Evolutionary conservation across 306 rosid genomes (phyloP).

Genomic region (Lathyrus aphaca): DNA sequence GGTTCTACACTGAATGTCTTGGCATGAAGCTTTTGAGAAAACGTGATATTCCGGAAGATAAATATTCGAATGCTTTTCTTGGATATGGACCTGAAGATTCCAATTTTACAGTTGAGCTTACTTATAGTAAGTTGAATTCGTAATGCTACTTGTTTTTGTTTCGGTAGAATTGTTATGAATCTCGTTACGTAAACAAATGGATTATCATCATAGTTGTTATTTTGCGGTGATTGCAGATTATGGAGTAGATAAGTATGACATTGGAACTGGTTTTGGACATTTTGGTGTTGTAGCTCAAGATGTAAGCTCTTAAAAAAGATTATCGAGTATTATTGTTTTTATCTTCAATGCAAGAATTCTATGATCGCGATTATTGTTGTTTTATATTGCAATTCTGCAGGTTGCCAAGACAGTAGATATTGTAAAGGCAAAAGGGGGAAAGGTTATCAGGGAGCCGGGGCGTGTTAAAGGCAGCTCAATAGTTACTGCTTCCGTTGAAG

Average conservation of each 20-base stretch:
- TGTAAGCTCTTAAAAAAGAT: conserved; percentile 56
- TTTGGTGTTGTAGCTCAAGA: conserved; percentile 84
- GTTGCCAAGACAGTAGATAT: conserved; percentile 72
- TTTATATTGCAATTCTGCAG: conserved; percentile 43
- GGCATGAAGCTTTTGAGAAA: conserved; percentile 91
- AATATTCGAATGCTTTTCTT: conserved; percentile 88
- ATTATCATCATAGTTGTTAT: conserved; percentile 12
- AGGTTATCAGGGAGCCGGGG: conserved; percentile 74
- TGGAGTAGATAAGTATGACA: conserved; percentile 80
- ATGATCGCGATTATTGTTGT: background rate
- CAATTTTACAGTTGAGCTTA: conserved; percentile 82
- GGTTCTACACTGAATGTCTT: conserved; percentile 90
- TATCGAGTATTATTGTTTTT: background rate
- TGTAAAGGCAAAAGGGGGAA: conserved; percentile 81
- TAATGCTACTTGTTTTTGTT: conserved; percentile 9
- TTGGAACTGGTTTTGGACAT: conserved; percentile 90
- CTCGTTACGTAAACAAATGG: background rate
- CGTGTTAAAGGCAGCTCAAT: conserved; percentile 69
- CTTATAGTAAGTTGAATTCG: conserved; percentile 66
- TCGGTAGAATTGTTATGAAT: background rate
- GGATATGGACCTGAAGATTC: conserved; percentile 95
- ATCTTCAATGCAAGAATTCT: background rate
- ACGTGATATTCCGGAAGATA: conserved; percentile 91
- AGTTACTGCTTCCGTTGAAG: conserved; percentile 76
- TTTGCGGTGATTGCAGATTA: conserved; percentile 61